Percentiles rank a stretch among this genome's conserved stretches.
Evolutionary conservation across 805 yeast genomes (phyloP).

Genomic region (Starmera pachycereana): DNA sequence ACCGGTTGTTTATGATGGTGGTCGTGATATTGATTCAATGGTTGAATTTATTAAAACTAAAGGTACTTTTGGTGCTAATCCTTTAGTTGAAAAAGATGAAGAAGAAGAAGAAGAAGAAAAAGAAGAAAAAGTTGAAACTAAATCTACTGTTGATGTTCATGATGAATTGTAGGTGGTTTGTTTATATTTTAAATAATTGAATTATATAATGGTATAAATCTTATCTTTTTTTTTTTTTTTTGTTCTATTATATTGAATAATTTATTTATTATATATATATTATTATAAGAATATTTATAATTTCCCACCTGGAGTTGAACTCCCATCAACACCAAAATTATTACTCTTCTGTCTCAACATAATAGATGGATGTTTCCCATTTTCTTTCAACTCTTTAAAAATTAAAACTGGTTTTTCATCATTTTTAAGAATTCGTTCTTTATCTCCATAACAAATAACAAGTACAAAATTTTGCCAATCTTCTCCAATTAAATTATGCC

Average conservation of each 20-base stretch:
- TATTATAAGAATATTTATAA: no score
- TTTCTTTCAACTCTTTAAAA: constrained; percentile 74
- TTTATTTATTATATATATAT: no score
- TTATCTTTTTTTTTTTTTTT: no score
- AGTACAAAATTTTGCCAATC: constrained; percentile 87
- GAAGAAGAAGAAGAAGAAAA: constrained; percentile 10
- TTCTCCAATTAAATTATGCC: constrained; percentile 58
- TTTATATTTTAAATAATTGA: no score
- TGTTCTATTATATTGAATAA: no score
- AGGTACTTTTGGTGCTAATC: constrained; percentile 54
- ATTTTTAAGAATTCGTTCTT: constrained; percentile 70
- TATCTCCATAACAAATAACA: constrained; percentile 84
- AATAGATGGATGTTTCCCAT: constrained; percentile 82
- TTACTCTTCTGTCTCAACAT: constrained; percentile 87
- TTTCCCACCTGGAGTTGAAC: constrained; percentile 33
- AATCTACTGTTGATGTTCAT: constrained; percentile 3
- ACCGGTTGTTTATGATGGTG: constrained; percentile 57
- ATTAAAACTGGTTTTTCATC: constrained; percentile 85
- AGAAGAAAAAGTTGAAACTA: constrained; percentile 4
- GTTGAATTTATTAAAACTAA: constrained; percentile 59
- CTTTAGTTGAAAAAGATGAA: constrained; percentile 24
- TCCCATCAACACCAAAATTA: constrained; percentile 10
- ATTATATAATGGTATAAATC: no score
- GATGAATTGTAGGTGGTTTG: constrained; percentile 5
- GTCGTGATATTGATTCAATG: constrained; percentile 65